These are phyloP conservation scores for Lupinus albus DNA, from an alignment of 306 rosid genomes.

Conservation along the genomic window DNA sequence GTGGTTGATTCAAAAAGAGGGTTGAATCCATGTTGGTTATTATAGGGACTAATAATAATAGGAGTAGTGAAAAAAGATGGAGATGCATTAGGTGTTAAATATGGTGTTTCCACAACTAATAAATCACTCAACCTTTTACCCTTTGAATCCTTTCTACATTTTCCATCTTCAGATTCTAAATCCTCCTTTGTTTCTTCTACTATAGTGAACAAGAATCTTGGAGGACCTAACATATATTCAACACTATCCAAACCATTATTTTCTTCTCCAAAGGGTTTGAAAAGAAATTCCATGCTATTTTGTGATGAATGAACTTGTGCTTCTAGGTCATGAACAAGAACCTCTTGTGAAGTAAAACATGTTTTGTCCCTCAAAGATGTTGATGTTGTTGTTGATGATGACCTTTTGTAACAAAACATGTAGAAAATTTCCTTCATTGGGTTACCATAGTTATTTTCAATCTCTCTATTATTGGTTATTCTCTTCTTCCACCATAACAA, in stretches of 20 bases:
- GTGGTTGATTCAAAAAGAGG: conserved; percentile 75
- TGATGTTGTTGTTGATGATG: conserved; percentile 41
- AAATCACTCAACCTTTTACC: conserved; percentile 82
- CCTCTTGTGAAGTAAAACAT: conserved; percentile 29
- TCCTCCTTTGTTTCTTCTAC: conserved; percentile 93
- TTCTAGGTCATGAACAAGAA: conserved; percentile 59
- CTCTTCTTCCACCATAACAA: conserved; percentile 96
- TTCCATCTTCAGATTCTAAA: conserved; percentile 87
- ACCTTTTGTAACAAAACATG: conserved; percentile 87
- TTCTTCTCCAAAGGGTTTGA: conserved; percentile 79
- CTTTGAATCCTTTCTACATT: conserved; percentile 59
- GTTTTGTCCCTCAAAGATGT: conserved; percentile 55
- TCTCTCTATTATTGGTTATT: conserved; percentile 64
- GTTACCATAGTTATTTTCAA: conserved; percentile 66
- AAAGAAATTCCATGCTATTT: conserved; percentile 56
- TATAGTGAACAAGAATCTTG: conserved; percentile 88
- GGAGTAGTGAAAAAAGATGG: conserved; percentile 74
- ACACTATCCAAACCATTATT: conserved; percentile 48
- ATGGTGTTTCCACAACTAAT: conserved; percentile 83
- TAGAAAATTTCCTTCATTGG: conserved; percentile 78
- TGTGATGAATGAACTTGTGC: conserved; percentile 50
- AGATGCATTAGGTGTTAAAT: conserved; percentile 77
- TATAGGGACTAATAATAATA: conserved; percentile 47
- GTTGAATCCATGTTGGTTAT: conserved; percentile 63
- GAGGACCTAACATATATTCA: conserved; percentile 74